Base-by-base conservation (phyloP, 768 basidiomycete species). In the Russula emetica region DNA sequence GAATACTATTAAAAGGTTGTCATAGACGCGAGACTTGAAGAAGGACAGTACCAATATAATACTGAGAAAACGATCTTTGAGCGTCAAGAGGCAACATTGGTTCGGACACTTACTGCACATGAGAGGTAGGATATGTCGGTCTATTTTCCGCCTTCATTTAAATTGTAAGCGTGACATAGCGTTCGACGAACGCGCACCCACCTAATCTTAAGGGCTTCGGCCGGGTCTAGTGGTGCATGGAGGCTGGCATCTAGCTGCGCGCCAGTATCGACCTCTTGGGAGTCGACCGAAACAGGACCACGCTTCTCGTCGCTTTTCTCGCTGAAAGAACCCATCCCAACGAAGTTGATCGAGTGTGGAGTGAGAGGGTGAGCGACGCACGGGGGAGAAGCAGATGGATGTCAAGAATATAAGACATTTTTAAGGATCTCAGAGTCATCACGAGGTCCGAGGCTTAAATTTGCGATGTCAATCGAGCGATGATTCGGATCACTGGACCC, bases 81-180 rank as follows among this genome's bases (percentile, higher is more conserved):
- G 42, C 59, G 24, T 32, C 56, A 57, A 60, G 47, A 7, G n/a
- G 24, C 28, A 30, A 54, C 45, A 54, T 13, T 32, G 16, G 7
- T 54, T 28, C 3, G 5, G 9, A 56, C n/a, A 82, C 86, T 70
- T 71, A 87, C 86, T 77, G 66, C 84, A 87, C 86, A 88, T 89
- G 69, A 24, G 73, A 26, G 86, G 86, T 42, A 89, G 72, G 32
- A 89, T 82, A 71, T 87, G 82, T 64, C 74, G 73, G 73, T 88
- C 87, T 47, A 89, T 87, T 72, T 90, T 88, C 69, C 73, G 78
- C 64, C 66, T 66, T 62, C 9, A 8, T 28, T 52, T 1, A 10
- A 57, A 38, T 82, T 79, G 49, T 8, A 45, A 49, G 22, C 24
- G 30, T 20, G 20, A 22, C 8, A 16, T n/a, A 47, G 44, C 32